Evolutionary conservation across 1,284 basidiomycete species (phyloP).

Genomic region (Ganoderma lingzhi): DNA sequence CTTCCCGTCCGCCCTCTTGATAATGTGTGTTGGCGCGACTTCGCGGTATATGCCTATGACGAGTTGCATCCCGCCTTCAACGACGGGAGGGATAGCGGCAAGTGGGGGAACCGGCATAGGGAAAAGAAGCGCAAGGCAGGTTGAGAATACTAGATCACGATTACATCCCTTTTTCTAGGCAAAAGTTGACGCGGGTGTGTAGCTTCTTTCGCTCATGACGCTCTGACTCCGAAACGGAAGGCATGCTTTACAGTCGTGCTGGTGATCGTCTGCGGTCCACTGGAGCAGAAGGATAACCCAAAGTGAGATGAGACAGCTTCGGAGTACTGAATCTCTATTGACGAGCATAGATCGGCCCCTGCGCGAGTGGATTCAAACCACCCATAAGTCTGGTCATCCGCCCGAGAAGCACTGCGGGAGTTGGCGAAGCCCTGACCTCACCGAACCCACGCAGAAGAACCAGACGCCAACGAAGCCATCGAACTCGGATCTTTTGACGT

Average conservation of each 20-base stretch:
- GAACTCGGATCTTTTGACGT: not conserved
- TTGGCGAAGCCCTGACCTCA: not conserved
- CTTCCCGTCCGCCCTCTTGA: not conserved
- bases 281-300: too few species aligned
- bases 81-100: not conserved
- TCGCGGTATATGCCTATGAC: not conserved
- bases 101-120: not conserved
- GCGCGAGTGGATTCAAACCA: not conserved
- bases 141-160: not conserved
- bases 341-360: not conserved
- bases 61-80: not conserved
- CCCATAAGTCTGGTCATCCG: not conserved
- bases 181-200: not conserved
- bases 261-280: not conserved
- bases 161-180: not conserved
- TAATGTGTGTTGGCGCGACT: not conserved
- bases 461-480: not conserved
- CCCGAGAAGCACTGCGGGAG: not conserved
- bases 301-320: not conserved
- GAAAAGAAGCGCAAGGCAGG: not conserved
- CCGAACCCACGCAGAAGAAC: not conserved
- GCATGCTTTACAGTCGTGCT: not conserved
- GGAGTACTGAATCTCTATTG: not conserved
- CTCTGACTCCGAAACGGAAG: not conserved
- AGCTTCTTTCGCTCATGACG: not conserved